Percentiles rank a stretch among this genome's conserved stretches.
These are phyloP conservation scores for Trichoderma pleuroti DNA, from an alignment of 2,329 filamentous ascomycete genomes.

Conservation along the genomic window DNA sequence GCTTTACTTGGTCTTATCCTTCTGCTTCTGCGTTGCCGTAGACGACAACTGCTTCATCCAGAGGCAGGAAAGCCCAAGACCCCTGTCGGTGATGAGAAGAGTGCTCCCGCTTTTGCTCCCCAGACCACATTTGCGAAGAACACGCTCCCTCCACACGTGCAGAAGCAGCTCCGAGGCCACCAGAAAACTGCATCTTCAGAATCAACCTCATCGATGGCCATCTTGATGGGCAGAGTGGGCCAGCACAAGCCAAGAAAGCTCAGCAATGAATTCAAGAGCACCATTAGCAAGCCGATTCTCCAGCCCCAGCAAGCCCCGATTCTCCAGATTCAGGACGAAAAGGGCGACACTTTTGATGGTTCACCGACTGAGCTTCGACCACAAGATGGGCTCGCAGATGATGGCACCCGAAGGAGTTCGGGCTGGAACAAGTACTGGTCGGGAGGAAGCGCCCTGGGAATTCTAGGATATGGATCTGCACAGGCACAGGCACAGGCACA, in stretches of 20 bases:
- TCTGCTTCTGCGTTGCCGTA: conserved; percentile 51
- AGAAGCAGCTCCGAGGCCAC: conserved; percentile 48
- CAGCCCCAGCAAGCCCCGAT: conserved; percentile 38
- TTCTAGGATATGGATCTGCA: conserved; percentile 54
- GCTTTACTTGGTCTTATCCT: conserved; percentile 69
- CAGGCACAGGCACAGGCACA: conserved; percentile 27
- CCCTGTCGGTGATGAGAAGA: conserved; percentile 55
- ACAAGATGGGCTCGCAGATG: conserved; percentile 36
- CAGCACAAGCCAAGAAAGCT: conserved; percentile 46
- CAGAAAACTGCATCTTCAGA: conserved; percentile 50
- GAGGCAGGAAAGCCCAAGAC: conserved; percentile 46
- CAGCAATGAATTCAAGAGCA: conserved; percentile 61
- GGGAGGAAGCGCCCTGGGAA: conserved; percentile 65
- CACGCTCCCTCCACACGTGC: conserved; percentile 35
- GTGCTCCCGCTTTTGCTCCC: conserved; percentile 46
- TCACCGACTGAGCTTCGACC: conserved; percentile 35
- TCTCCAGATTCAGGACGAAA: conserved; percentile 39
- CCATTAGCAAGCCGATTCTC: conserved; percentile 59
- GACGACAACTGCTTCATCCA: conserved; percentile 50
- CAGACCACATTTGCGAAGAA: conserved; percentile 44
- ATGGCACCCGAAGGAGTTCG: conserved; percentile 57
- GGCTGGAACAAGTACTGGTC: conserved; percentile 79
- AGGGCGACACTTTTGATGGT: conserved; percentile 40
- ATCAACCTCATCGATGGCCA: conserved; percentile 62
- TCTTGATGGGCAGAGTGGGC: conserved; percentile 60